Percentiles rank a stretch among this genome's conserved stretches.
phyloP scores from a whole-genome alignment of 257 asterid species.

The Salvia miltiorrhiza region DNA sequence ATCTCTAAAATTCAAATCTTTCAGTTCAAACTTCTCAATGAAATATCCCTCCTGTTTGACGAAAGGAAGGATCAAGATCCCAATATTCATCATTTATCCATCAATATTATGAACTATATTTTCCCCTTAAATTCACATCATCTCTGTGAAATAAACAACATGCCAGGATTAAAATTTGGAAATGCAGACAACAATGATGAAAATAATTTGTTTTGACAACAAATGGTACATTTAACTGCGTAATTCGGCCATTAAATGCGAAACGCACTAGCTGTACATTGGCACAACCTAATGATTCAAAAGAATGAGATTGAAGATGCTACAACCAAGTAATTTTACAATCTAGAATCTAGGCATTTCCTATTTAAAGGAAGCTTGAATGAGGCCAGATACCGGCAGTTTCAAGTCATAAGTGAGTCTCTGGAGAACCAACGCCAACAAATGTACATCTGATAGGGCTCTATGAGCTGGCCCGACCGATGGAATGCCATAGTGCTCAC shows the following conservation, averaged over 20 bases:
- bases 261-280: background rate
- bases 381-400: constrained; percentile 43
- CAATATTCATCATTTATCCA: background rate
- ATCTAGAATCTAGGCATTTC: constrained; percentile 7
- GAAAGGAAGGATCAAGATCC: background rate
- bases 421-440: constrained; percentile 64
- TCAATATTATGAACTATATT: background rate
- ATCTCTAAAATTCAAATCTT: no score
- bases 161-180: background rate
- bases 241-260: no score
- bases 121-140: background rate
- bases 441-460: constrained; percentile 74
- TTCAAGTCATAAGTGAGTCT: constrained; percentile 60
- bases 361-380: constrained; percentile 49
- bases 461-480: constrained; percentile 68
- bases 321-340: constrained; percentile 23
- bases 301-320: constrained; percentile 33
- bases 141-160: background rate
- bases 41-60: no score
- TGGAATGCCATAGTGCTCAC: constrained; percentile 55
- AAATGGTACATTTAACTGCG: constrained; percentile 8
- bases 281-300: constrained; percentile 25
- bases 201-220: background rate
- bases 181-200: background rate
- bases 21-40: no score